Evolutionary conservation across 306 rosid genomes (phyloP), one percentile per base, ranked within the genome.

Genomic region (Dalbergia oliveri): DNA sequence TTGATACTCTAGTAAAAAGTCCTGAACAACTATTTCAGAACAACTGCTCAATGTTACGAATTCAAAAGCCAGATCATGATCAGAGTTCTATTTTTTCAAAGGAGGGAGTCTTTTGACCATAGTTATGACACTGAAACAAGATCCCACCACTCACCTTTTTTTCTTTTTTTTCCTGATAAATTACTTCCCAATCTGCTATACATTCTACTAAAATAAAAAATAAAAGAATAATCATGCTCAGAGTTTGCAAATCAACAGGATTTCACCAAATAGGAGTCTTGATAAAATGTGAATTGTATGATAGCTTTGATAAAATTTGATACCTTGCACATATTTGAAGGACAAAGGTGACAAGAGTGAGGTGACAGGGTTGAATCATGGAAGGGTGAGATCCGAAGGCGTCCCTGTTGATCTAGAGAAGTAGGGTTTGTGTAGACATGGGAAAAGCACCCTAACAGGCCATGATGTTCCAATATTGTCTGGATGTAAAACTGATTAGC

Each of bases 301-400:
- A 4, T 11, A 47, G 53, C 53, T 7, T 43, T 8, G 47, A 26
- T 26, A 26, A 26, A 26, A 37, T 4, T 2, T 43, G 6, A 43
- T 71, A 91, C 97, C 96, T 94, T 92, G 84, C 98, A 94, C 97
- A 94, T 75, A 83, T 90, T 89, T 56, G 87, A 45, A 80, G 90
- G 94, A 87, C 97, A 94, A 6, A 87, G 56, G 58, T 77, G 71
- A 83, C 97, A 94, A 72, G 44, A 81, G 81, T 90, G 98, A 84
- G 92, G 87, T 76, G 93, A 59, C 59, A 87, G 66, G 41, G 66
- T 69, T 15, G 75, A 80, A 82, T 86, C 81, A 49, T 86, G 92
- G 61, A 77, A 89, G 0, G 98, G 98, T 21, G 69, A 70, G 16
- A 94, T 84, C 56, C 73, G 84, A 73, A 94, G 90, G 45, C 91